Evolutionary conservation across 2,329 filamentous ascomycete genomes (phyloP), one percentile per base, ranked within the genome.

Genomic region (Boeremia lycopersici): DNA sequence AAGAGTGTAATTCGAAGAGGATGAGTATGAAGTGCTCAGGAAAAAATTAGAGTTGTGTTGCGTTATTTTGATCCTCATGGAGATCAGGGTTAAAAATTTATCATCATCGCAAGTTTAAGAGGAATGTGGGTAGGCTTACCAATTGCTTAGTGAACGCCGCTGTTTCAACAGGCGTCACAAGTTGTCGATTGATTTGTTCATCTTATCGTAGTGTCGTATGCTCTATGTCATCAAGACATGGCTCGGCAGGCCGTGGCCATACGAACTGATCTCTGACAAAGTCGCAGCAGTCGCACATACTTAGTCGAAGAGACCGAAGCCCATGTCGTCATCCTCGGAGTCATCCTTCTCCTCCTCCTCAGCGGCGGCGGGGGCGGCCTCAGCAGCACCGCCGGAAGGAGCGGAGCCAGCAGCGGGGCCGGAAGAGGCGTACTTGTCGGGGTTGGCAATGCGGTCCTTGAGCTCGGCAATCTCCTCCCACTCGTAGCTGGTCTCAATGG

Each of bases 381-480:
- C 53, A 17, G 36, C 43, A 30, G 57, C 66, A 53, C 64, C 66
- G 15, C 66, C 63, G 25, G 65, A 62, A 48, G 79, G 80, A 45
- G 78, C 81, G 49, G 78, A 81, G 52, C 85, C 81, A 56, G 82
- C 82, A 63, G 77, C 86, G 55, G 93, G 91, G 65, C 89, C 91
- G 65, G 93, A 83, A 43, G 91, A 78, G 64, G 93, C 95, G 79
- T 98, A 99, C 51, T 91, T 91, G 51, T 99, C 95, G 70, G 96
- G 96, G 87, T 99, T 98, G 82, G 91, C 91, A 74, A 99, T 97
- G 79, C 95, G 92, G 84, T 99, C 95, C 90, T 99, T 99, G 83
- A 99, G 89, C 82, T 96, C 86, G 75, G 96, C 88, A 75, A 99
- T 96, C 81, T 91, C 91, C 73, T 93, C 88, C 93, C 95, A 99